Base-by-base conservation (phyloP, 2,329 filamentous ascomycete genomes). In the Lachnellula cervina region DNA sequence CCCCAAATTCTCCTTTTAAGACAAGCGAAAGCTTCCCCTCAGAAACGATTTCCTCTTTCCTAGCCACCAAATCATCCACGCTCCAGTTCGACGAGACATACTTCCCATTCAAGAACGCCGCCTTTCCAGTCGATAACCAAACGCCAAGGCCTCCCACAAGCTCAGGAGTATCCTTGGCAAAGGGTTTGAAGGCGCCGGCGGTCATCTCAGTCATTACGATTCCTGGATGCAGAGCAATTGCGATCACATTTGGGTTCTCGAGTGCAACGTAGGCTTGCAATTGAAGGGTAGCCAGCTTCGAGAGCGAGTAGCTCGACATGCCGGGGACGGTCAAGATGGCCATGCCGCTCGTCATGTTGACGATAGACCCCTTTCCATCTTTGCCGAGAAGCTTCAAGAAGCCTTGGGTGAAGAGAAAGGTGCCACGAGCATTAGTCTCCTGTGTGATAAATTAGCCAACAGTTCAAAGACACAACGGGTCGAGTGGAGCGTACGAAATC, bases 401-500 rank as follows among this genome's bases (percentile, higher is more conserved):
- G 2, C 59, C 59, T 46, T 69, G 66, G 4, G 66, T 70, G 17
- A 67, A 54, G 28, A 70, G 62, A 54, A 69, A 70, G 0, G 66
- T 69, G 38, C 70, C 72, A 43, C 64, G 64, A 38, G 68, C 60
- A 50, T 73, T 73, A 21, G 67, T 57, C 49, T 70, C 68, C 71
- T 73, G 23, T 8, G 21, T 8, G 6, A 45, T 17, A 17, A 21
- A 19, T 23, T n/a, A 38, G 23, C 19, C 19, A 19, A 17, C 17
- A 16, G 9, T 40, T 38, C 21, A 43, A 28, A 25, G 17, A 23
- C 23, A 14, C 14, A 25, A 50, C 16, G 42, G 23, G 6, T n/a
- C 40, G 35, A 11, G 40, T 13, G 21, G 42, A 40, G 49, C 57
- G 55, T 50, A 63, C 61, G 32, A 64, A 64, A 49, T 64, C 51